Percentiles rank a stretch among this genome's conserved stretches.
Evolutionary conservation across 768 basidiomycete genomes (phyloP).

Genomic region (Lactarius hengduanensis): DNA sequence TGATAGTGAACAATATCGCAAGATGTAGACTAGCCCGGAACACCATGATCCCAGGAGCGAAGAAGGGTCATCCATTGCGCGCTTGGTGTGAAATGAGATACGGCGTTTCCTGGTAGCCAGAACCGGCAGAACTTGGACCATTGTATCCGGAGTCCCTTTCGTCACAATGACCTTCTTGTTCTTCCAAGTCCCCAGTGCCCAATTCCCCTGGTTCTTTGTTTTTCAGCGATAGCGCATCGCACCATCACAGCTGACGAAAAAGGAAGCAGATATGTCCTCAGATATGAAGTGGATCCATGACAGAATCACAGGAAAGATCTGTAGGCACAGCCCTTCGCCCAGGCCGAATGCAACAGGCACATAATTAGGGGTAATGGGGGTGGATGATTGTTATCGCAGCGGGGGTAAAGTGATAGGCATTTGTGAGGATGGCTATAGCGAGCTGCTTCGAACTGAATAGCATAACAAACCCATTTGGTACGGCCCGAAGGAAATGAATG

Average conservation of each 20-base stretch:
- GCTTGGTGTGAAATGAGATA: background rate
- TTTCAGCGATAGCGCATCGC: background rate
- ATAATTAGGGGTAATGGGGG: background rate
- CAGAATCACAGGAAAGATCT: background rate
- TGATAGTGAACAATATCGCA: background rate
- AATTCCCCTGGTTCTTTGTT: too few species aligned
- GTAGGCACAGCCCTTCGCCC: background rate
- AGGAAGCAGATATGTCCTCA: background rate
- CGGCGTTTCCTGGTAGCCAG: background rate
- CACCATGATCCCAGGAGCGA: background rate
- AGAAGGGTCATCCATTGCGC: background rate
- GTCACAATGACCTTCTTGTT: background rate
- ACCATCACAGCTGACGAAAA: background rate
- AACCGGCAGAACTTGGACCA: background rate
- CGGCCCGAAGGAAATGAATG: background rate
- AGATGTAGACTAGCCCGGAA: background rate
- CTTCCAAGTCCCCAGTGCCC: background rate
- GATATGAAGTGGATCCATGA: conserved; percentile 12
- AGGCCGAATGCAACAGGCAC: background rate
- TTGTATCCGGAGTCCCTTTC: background rate
- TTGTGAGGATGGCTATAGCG: background rate
- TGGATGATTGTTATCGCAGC: background rate
- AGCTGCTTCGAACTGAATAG: background rate
- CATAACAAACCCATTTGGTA: background rate
- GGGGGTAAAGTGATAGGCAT: background rate